Evolutionary conservation across 176 grass and related monocot species (phyloP).

Genomic region (Eragrostis curvula): DNA sequence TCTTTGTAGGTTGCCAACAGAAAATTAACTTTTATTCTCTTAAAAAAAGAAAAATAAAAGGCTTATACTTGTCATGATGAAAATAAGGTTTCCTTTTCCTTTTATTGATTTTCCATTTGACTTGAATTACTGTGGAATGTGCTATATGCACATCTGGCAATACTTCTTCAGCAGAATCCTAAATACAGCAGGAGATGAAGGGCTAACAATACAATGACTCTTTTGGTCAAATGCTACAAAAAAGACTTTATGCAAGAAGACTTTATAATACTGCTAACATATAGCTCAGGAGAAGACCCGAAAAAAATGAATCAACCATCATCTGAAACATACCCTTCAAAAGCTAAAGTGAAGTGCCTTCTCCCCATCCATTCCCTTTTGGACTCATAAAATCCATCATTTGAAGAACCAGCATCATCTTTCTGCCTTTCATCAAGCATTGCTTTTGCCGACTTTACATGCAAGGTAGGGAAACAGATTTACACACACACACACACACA

Average conservation of each 20-base stretch:
- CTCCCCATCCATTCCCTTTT: conserved; percentile 99
- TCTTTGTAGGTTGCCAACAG: conserved; percentile 17
- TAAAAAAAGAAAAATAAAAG: not conserved
- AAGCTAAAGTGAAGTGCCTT: conserved; percentile 83
- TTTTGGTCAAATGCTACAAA: not conserved
- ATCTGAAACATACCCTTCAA: conserved; percentile 70
- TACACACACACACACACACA: no score
- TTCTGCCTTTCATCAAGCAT: conserved; percentile 74
- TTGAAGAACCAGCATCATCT: conserved; percentile 54
- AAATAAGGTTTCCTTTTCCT: not conserved
- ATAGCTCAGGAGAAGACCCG: conserved; percentile 16
- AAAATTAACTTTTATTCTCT: conserved; percentile 14
- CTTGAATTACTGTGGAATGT: conserved; percentile 6
- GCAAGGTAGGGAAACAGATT: conserved; percentile 24
- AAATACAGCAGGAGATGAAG: conserved; percentile 8
- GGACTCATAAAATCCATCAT: conserved; percentile 96
- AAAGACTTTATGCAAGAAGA: not conserved
- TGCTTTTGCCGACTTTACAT: conserved; percentile 65
- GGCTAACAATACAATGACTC: not conserved
- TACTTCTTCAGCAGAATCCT: not conserved
- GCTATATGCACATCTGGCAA: not conserved
- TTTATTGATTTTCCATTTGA: conserved; percentile 16
- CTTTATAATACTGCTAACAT: conserved; percentile 5
- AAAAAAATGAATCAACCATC: conserved; percentile 34
- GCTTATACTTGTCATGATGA: not conserved